Evolutionary conservation across 495 filamentous ascomycete species (phyloP).

Genomic region (Penicillium angulare): DNA sequence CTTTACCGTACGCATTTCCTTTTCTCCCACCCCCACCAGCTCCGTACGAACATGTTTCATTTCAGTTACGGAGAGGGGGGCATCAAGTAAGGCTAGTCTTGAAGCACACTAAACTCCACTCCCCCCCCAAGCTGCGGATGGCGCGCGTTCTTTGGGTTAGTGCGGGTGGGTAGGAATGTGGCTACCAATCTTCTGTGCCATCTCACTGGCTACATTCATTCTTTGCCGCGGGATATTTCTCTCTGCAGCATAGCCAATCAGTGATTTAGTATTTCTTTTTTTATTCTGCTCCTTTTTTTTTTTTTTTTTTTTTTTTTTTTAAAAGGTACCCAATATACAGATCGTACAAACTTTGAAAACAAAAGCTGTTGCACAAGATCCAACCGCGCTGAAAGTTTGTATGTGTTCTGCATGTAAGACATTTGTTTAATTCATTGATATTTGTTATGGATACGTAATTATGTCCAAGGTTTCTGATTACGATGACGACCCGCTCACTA

Average conservation of each 20-base stretch:
- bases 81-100: background rate
- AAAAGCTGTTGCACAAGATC: too few species aligned
- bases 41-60: conserved; percentile 21
- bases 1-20: conserved; percentile 7
- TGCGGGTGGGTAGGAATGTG: conserved; percentile 2
- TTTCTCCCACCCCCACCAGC: conserved; percentile 1
- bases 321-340: too few species aligned
- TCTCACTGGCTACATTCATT: conserved; percentile 10
- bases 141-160: conserved; percentile 19
- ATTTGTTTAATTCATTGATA: too few species aligned
- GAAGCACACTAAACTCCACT: conserved; percentile 9
- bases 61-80: conserved; percentile 10
- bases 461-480: too few species aligned
- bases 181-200: background rate
- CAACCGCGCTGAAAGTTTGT: too few species aligned
- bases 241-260: conserved; percentile 3
- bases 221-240: conserved; percentile 15
- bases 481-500: too few species aligned
- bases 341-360: too few species aligned
- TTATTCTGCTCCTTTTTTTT: too few species aligned
- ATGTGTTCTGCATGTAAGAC: too few species aligned
- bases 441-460: too few species aligned
- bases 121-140: conserved; percentile 9
- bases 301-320: too few species aligned
- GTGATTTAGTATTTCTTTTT: background rate